A percentile compares a stretch with the other conserved stretches of the same genome.
phyloP scores from a whole-genome alignment of 164 flowering plant species.

The Vitis vinifera region ASM3070453v1 NC_081816.1:9414501-9415000 shows the following conservation, averaged over 20 bases:
- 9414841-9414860: slow-evolving; percentile 88
- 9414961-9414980: slow-evolving; percentile 81
- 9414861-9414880: slow-evolving; percentile 88
- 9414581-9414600: neutral
- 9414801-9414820: neutral
- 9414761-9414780: slow-evolving; percentile 1
- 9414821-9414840: slow-evolving; percentile 40
- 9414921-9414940: slow-evolving; percentile 94
- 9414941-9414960: slow-evolving; percentile 86
- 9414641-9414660: slow-evolving; percentile 90
- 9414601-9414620: neutral
- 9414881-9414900: slow-evolving; percentile 85
- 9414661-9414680: slow-evolving; percentile 96
- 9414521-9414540: neutral
- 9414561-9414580: neutral
- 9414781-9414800: neutral
- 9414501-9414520: too few relatives aligned
- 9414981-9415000: slow-evolving; percentile 75
- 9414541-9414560: neutral
- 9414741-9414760: slow-evolving; percentile 52
- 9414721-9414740: slow-evolving; percentile 75
- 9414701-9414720: slow-evolving; percentile 96
- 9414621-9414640: slow-evolving; percentile 87
- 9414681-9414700: slow-evolving; percentile 81
- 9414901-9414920: slow-evolving; percentile 85